Evolutionary conservation across 1,284 basidiomycete species (phyloP).

Genomic region (Puccinia triticina): DNA sequence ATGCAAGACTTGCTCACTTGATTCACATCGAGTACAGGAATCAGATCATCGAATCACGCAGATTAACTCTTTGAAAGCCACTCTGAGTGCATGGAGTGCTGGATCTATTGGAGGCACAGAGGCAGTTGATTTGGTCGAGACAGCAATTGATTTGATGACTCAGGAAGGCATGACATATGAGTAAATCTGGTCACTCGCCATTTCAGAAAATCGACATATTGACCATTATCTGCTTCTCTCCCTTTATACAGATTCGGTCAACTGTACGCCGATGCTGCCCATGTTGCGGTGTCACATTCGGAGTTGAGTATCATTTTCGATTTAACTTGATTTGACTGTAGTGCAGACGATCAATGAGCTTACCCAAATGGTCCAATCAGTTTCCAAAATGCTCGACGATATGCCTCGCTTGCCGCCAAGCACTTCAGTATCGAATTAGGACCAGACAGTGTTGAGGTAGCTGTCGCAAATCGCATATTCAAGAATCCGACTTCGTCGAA

Average conservation of each 20-base stretch:
- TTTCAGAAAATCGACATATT: neutral
- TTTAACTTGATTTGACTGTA: neutral
- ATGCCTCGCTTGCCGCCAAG: slow-evolving; percentile 30
- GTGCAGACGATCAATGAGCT: neutral
- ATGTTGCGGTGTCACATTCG: slow-evolving; percentile 40
- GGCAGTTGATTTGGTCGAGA: slow-evolving; percentile 35
- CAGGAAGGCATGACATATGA: slow-evolving; percentile 47
- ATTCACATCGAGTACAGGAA: slow-evolving; percentile 1
- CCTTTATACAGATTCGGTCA: slow-evolving; percentile 28
- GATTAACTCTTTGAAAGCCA: slow-evolving; percentile 49
- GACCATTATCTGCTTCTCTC: neutral
- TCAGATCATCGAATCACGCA: slow-evolving; percentile 38
- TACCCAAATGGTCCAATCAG: slow-evolving; percentile 11
- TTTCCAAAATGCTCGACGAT: slow-evolving; percentile 31
- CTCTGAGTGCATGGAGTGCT: slow-evolving; percentile 31
- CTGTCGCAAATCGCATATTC: slow-evolving; percentile 23
- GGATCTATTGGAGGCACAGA: slow-evolving; percentile 38
- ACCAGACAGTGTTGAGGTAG: slow-evolving; percentile 45
- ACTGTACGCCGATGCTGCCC: slow-evolving; percentile 49
- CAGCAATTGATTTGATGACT: slow-evolving; percentile 26
- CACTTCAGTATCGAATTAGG: slow-evolving; percentile 50
- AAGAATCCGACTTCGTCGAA: slow-evolving; percentile 46
- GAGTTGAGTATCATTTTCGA: slow-evolving; percentile 41
- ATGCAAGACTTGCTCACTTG: slow-evolving; percentile 25
- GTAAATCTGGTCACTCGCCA: slow-evolving; percentile 4